Conservation (phyloP, 768 basidiomycete species). For the Leccinum uliginosum region DNA sequence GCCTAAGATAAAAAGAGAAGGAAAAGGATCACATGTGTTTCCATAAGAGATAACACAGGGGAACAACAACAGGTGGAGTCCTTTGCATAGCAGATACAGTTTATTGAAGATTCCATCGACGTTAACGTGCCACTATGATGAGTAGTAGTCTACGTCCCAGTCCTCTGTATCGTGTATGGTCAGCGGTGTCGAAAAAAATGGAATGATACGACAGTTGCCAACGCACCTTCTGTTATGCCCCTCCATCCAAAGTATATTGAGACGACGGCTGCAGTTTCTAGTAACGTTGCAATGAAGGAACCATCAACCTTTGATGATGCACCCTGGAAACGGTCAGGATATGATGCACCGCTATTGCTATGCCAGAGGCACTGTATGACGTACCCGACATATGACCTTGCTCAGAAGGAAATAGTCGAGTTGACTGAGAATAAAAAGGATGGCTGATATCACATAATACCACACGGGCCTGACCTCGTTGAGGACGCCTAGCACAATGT, state of each 20-base stretch:
- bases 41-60: slow-evolving; percentile 1
- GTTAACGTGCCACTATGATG: slow-evolving; percentile 23
- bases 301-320: slow-evolving; percentile 74
- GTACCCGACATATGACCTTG: slow-evolving; percentile 67
- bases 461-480: slow-evolving; percentile 77
- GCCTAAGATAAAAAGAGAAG: not conserved
- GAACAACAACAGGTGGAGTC: slow-evolving; percentile 3
- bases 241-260: slow-evolving; percentile 77
- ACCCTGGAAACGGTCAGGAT: slow-evolving; percentile 36
- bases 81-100: slow-evolving; percentile 12
- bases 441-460: slow-evolving; percentile 69
- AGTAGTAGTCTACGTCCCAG: slow-evolving; percentile 52
- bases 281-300: slow-evolving; percentile 77
- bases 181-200: not conserved
- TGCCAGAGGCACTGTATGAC: slow-evolving; percentile 19
- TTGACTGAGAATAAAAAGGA: slow-evolving; percentile 77
- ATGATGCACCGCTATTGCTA: slow-evolving; percentile 9
- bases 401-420: slow-evolving; percentile 79
- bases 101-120: not conserved
- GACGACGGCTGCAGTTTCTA: slow-evolving; percentile 73
- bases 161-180: slow-evolving; percentile 32
- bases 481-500: slow-evolving; percentile 72
- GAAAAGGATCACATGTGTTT: slow-evolving; percentile 3
- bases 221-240: slow-evolving; percentile 83
- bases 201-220: not conserved